Evolutionary conservation across 768 basidiomycete species (phyloP).

Genomic region (Lyophyllum decastes): DNA sequence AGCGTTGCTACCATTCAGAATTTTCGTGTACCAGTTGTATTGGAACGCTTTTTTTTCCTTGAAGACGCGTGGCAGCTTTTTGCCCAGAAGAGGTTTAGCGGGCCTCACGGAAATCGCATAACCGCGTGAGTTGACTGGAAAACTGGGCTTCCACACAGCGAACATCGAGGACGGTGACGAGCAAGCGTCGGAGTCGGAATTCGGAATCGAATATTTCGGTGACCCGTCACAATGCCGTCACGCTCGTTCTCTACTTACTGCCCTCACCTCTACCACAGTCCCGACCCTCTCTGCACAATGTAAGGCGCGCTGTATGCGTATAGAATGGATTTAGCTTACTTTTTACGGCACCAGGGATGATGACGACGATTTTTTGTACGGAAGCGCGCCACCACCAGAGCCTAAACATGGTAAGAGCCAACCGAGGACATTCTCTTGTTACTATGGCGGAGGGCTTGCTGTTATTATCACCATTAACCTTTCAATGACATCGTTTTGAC

Average conservation of each 20-base stretch:
- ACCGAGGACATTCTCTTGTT: constrained; percentile 15
- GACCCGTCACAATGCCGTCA: constrained; percentile 17
- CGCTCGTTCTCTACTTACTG: constrained; percentile 1
- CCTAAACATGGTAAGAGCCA: constrained; percentile 49
- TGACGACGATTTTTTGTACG: constrained; percentile 82
- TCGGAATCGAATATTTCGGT: constrained; percentile 20
- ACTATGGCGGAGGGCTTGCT: constrained; percentile 18
- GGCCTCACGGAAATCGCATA: constrained; percentile 62
- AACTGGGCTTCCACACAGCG: constrained; percentile 20
- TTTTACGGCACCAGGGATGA: constrained; percentile 53
- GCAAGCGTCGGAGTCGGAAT: constrained; percentile 13
- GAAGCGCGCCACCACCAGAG: constrained; percentile 44
- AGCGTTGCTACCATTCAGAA: constrained; percentile 57
- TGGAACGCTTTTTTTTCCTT: constrained; percentile 79
- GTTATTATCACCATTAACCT: constrained; percentile 32
- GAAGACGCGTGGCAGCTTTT: constrained; percentile 66
- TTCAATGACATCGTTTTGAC: constrained; percentile 44
- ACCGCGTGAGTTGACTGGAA: constrained; percentile 31
- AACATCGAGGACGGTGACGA: constrained; percentile 15
- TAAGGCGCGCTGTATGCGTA: constrained; percentile 6
- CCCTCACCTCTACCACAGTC: neutral
- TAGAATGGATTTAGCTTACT: neutral
- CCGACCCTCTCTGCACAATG: constrained; percentile 6
- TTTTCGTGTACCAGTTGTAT: constrained; percentile 75
- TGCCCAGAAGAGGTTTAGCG: constrained; percentile 52